Evolutionary conservation across 805 yeast species (phyloP), one percentile per base, ranked within the genome.

Genomic region (Starmerella tilneyi): DNA sequence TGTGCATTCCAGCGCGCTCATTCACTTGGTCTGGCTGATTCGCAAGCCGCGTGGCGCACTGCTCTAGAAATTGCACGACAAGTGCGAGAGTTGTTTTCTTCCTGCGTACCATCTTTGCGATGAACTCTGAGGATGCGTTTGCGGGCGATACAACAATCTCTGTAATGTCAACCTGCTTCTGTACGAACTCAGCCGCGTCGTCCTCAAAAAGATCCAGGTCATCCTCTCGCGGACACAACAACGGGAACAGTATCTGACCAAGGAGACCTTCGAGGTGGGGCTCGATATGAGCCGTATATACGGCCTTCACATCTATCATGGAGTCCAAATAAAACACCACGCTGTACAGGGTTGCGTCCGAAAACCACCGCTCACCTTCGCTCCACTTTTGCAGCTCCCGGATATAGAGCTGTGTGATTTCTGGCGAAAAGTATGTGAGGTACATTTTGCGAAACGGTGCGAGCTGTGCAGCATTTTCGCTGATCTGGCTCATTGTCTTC

Each of bases 141-240:
- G 85, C 94, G 6, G 94, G 83, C 1, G 85, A 71, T 33, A 68
- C 63, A 37, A 63, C 63, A 43, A 81, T 92, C 54, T 80, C 75
- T 57, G 72, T 70, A 23, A 52, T 65, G 60, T 79, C 85, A 56
- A 85, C 71, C 44, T 74, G 74, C 43, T 78, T 69, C 61, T 84
- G 83, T 45, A 89, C 77, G 60, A 84, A 92, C 59, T 86, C 96
- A 45, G 76, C 81, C 3, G 96, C 96, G 56, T 88, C 96, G 50
- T 73, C 77, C 50, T 85, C 94, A 64, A 83, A 88, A 4, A 75
- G 63, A 53, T 83, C 94, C 45, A 84, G 66, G 16, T 77, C 75
- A 6, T 73, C 77, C 44, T 78, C 79, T 7, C 73, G 70, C 1
- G 92, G 82, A 52, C 86, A 75, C 46, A 89, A 63, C 46, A 81